A percentile compares a stretch with the other conserved stretches of the same genome.
Evolutionary conservation across 73 alveolate genomes (phyloP).

Genomic region (Blepharisma stoltei): DNA sequence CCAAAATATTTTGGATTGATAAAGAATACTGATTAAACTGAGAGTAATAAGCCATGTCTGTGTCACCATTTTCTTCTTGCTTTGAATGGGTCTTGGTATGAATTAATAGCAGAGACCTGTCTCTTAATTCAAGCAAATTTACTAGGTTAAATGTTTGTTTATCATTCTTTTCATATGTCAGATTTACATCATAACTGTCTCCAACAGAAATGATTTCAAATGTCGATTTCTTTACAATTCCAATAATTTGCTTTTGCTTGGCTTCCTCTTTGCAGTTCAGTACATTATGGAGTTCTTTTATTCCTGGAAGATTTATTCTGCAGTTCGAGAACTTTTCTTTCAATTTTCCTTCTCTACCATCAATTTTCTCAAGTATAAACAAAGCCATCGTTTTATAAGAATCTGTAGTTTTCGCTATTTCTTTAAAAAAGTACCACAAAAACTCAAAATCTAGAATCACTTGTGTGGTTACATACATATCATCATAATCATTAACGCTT

Average conservation of each 20-base stretch:
- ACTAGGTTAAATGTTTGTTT: too few species aligned
- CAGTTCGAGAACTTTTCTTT: neutral
- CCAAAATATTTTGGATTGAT: neutral
- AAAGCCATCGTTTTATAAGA: neutral
- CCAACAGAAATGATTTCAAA: too few species aligned
- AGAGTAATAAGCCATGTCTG: neutral
- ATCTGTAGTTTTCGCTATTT: neutral
- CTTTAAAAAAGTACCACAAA: neutral
- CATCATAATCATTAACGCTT: neutral
- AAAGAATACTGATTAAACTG: neutral
- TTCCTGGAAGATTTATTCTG: neutral
- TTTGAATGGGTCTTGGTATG: neutral
- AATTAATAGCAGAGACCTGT: neutral
- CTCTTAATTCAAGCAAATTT: too few species aligned
- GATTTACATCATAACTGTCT: too few species aligned
- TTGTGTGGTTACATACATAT: neutral
- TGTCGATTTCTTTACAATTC: neutral
- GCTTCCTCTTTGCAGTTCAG: neutral
- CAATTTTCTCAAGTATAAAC: neutral
- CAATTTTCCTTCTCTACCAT: neutral
- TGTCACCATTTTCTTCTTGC: neutral
- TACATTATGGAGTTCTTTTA: neutral
- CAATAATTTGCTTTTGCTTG: neutral
- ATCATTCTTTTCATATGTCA: too few species aligned
- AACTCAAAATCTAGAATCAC: neutral